A percentile compares a stretch with the other conserved stretches of the same genome.
These are phyloP conservation scores for Artemisia annua DNA, from an alignment of 129 eudicot species.

Conservation along the genomic window DNA sequence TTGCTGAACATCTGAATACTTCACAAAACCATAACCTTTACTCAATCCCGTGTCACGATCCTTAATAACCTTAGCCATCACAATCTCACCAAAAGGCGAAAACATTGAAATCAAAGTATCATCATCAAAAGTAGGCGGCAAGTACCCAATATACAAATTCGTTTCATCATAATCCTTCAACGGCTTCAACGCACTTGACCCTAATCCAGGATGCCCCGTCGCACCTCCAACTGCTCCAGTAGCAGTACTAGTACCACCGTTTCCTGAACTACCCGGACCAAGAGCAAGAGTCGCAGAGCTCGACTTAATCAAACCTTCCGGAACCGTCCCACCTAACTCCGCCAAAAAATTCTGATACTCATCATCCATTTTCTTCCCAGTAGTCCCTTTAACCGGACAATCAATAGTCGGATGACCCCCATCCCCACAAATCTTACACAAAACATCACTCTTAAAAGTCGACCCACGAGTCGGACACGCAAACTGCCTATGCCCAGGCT, in stretches of 20 bases:
- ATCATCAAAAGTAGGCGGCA: slow-evolving; percentile 76
- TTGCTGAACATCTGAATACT: slow-evolving; percentile 67
- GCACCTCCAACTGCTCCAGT: slow-evolving; percentile 9
- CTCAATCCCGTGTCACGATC: slow-evolving; percentile 61
- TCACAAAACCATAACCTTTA: slow-evolving; percentile 88
- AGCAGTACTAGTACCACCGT: slow-evolving; percentile 36
- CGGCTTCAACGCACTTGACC: slow-evolving; percentile 36
- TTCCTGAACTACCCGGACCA: slow-evolving; percentile 56
- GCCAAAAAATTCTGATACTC: slow-evolving; percentile 82
- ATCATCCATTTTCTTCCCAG: slow-evolving; percentile 92
- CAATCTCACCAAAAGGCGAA: slow-evolving; percentile 76
- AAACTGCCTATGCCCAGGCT: slow-evolving; percentile 79
- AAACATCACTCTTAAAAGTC: slow-evolving; percentile 84
- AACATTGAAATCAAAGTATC: slow-evolving; percentile 65
- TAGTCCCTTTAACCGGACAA: slow-evolving; percentile 76
- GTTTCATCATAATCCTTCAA: slow-evolving; percentile 75
- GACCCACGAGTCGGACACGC: slow-evolving; percentile 69
- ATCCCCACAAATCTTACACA: slow-evolving; percentile 87
- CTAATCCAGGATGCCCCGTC: slow-evolving; percentile 7
- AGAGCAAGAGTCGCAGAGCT: slow-evolving; percentile 44
- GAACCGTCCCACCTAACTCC: slow-evolving; percentile 79
- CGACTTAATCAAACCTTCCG: slow-evolving; percentile 48
- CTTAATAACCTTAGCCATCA: slow-evolving; percentile 84
- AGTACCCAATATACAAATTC: slow-evolving; percentile 75
- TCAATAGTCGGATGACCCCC: slow-evolving; percentile 94